Base-by-base conservation (phyloP, 2,329 filamentous ascomycete genomes). In the Fusarium setosum region DNA sequence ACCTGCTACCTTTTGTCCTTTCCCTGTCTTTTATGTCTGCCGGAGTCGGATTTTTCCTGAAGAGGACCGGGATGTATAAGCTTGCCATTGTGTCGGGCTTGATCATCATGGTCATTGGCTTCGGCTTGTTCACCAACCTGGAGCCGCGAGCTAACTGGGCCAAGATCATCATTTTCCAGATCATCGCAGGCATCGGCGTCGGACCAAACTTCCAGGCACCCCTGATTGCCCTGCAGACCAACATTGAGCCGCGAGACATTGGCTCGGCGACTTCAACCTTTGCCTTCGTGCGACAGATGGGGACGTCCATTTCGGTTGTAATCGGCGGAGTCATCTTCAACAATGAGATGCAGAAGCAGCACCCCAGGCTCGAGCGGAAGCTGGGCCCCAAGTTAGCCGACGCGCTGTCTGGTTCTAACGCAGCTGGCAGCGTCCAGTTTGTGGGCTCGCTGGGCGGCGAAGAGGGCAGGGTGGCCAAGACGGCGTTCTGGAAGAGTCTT, bases 311-410 rank as follows among this genome's bases (percentile, higher is more conserved):
- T 18, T 89, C 88, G 0, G 85, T 93, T 51, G 90, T 93, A 2
- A 82, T 94, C 35, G 92, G 92, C 21, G 88, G 90, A n/a, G 90
- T 93, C 42, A 85, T 94, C 34, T 94, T 94, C 79, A 89, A 93
- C 77, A 94, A 94, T 74, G 80, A 85, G 59, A 92, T 93, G 88
- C 78, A 87, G 65, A 81, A 80, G 44, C 85, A 88, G 67, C 80
- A 83, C 24, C 71, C 78, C 5, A 71, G 73, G 9, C 82, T 92
- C 26, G 75, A 78, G 20, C 69, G 77, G 26, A 76, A 83, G 5
- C 81, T 92, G 0, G 85, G 85, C 1, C 77, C 77, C 0, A 72
- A 84, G 4, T 77, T 83, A 1, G 87, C 87, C 1, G 68, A 74
- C 5, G 71, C 80, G 21, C 82, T 92, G 6, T 83, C 86, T 4